Evolutionary conservation across 495 filamentous ascomycete genomes (phyloP).

Genomic region (Parachaetomium inaequale): DNA sequence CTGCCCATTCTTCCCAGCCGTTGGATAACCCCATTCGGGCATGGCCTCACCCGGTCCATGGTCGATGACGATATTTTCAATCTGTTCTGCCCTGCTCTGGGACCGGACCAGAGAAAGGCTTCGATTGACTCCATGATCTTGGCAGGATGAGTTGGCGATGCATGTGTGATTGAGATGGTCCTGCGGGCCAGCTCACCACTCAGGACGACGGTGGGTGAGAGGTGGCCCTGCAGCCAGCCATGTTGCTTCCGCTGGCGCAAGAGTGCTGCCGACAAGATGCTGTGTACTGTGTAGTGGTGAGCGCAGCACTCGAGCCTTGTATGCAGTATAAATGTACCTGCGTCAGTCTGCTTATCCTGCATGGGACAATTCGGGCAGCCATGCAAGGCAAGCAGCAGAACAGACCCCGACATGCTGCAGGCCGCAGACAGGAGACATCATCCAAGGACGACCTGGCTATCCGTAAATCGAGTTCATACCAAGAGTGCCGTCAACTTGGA

Average conservation of each 20-base stretch:
- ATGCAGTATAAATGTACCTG: not conserved
- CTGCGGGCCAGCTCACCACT: too few relatives aligned
- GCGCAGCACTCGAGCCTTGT: not conserved
- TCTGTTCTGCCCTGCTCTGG: slow-evolving; percentile 20
- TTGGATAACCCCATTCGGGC: not conserved
- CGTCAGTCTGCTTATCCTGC: not conserved
- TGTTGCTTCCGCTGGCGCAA: not conserved
- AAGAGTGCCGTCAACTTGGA: too few relatives aligned
- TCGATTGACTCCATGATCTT: not conserved
- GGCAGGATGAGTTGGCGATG: slow-evolving; percentile 4
- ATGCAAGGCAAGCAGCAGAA: not conserved
- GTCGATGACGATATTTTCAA: slow-evolving; percentile 28
- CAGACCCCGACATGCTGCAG: too few relatives aligned
- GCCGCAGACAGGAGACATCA: too few relatives aligned
- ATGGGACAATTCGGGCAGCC: not conserved
- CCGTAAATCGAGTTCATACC: too few relatives aligned
- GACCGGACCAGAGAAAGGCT: not conserved
- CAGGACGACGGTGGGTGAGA: too few relatives aligned
- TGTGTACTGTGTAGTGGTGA: not conserved
- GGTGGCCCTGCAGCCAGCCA: not conserved
- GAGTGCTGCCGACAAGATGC: too few relatives aligned
- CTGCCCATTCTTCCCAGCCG: not conserved
- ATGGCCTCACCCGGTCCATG: not conserved
- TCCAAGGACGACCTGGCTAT: too few relatives aligned
- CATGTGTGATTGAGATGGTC: not conserved